Percentiles rank a stretch among this genome's conserved stretches.
These are phyloP conservation scores for Cruciata laevipes DNA, from an alignment of 257 asterid genomes.

Conservation along the genomic window DNA sequence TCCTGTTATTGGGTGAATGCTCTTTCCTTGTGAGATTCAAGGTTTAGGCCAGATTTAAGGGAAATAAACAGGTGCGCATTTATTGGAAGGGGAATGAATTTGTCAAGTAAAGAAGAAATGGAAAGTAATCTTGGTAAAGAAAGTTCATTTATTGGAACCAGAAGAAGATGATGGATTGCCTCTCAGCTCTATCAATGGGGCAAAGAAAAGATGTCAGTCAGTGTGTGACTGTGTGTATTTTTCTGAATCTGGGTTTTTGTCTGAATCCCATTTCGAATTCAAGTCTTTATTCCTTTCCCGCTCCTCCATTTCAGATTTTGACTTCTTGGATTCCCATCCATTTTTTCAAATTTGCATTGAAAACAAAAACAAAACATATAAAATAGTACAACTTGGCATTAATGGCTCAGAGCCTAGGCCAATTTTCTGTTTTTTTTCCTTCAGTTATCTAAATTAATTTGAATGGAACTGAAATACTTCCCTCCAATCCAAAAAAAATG, in stretches of 20 bases:
- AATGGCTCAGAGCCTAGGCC: not conserved
- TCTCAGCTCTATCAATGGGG: not conserved
- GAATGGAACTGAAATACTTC: too few relatives aligned
- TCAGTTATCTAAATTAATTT: too few relatives aligned
- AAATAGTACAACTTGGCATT: not conserved
- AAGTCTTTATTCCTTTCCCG: constrained; percentile 14
- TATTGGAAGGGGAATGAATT: not conserved
- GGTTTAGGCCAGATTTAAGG: not conserved
- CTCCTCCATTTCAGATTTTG: not conserved
- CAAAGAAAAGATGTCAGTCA: not conserved
- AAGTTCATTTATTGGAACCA: not conserved
- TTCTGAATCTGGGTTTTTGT: not conserved
- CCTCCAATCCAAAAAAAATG: too few relatives aligned
- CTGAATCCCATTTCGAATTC: constrained; percentile 2
- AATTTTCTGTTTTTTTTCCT: too few relatives aligned
- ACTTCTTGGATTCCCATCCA: not conserved
- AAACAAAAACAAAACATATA: not conserved
- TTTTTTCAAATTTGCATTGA: not conserved
- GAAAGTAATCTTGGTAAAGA: not conserved
- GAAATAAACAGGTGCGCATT: not conserved
- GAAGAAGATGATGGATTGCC: not conserved
- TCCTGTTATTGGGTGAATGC: not conserved
- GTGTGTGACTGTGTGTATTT: not conserved
- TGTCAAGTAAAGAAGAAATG: not conserved
- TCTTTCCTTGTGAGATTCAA: not conserved